Base-by-base conservation (phyloP, 768 basidiomycete genomes). In the Russula virescens region DNA sequence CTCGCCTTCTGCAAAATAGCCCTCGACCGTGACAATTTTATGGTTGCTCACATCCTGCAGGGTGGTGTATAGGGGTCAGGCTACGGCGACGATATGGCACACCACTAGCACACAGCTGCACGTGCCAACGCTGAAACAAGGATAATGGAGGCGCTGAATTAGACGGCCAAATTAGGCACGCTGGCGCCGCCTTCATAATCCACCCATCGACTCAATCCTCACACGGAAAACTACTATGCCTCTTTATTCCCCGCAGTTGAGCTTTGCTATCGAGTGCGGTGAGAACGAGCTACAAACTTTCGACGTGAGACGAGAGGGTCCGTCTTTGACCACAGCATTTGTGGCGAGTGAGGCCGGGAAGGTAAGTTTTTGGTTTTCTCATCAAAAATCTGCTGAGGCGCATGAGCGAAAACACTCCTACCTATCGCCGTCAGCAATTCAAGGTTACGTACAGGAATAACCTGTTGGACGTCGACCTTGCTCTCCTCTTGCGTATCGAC, bases 281-380 rank as follows among this genome's bases (percentile, higher is more conserved):
- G 62, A 28, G 3, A 4, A 28, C 8, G 62, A 63, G n/a, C 13
- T 63, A 46, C 46, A 54, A 34, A 34, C 38, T 9, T 42, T 47
- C 21, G 51, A 48, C 14, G 46, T 48, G 21, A 47, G 42, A 10
- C 51, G 25, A 14, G 62, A 58, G 1, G 43, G 55, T 25, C 50
- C 28, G 13, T 48, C 51, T 2, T 40, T 43, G 1, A 5, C 52
- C 16, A 53, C 13, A 13, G 62, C 57, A 0, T 59, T 54, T 45
- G 45, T 63, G 13, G 62, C 62, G 19, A 63, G 62, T 25, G 57
- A 63, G 46, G 57, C 57, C 31, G 56, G 62, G 10, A 63, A 63
- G 57, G 62, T 63, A 45, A 25, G 45, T n/a, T 11, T 48, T 25
- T 4, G 28, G 14, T 7, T 21, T 14, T 14, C 31, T 8, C 31